Evolutionary conservation across 1,139 yeast genomes (phyloP), one percentile per base, ranked within the genome.

Genomic region (Yamadazyma oceani): DNA sequence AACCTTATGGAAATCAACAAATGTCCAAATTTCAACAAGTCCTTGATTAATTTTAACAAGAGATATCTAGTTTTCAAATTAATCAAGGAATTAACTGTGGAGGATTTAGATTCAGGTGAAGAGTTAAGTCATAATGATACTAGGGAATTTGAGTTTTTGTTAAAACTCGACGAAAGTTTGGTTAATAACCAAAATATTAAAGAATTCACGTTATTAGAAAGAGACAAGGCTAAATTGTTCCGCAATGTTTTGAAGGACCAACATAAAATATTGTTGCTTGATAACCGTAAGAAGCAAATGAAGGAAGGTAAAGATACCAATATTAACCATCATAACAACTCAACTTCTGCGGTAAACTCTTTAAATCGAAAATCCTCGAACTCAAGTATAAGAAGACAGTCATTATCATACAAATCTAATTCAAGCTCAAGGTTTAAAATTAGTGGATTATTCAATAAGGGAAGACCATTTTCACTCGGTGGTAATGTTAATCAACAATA

Each of bases 121-220:
- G 65, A 55, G 10, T 49, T 55, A 10, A 52, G 53, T 23, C 61
- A 55, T 41, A 64, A 62, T 44, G 75, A 69, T 27, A 62, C 72
- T 3, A 54, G 65, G 34, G 78, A 72, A 42, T 72, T 72, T 53
- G 76, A 71, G 31, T 72, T 72, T 43, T 59, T 72, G 39, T 58
- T 71, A 43, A 67, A 64, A 39, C 53, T 72, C 21, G 73, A 70
- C 44, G 75, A 69, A 42, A 53, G 63, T 4, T 53, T 65, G 39
- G 55, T 60, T 21, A 57, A 55, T 26, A 55, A 49, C 39, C 60
- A 60, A 26, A 55, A 54, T 33, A 43, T 62, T 19, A 54, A 55
- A 25, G 67, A 62, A 19, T 60, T 57, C 39, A 54, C 63, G 4
- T 43, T 47, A 22, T 31, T 48, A 11, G 71, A 65, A 15, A 58